Evolutionary conservation across 768 basidiomycete genomes (phyloP).

Genomic region (Tulasnella sp.): DNA sequence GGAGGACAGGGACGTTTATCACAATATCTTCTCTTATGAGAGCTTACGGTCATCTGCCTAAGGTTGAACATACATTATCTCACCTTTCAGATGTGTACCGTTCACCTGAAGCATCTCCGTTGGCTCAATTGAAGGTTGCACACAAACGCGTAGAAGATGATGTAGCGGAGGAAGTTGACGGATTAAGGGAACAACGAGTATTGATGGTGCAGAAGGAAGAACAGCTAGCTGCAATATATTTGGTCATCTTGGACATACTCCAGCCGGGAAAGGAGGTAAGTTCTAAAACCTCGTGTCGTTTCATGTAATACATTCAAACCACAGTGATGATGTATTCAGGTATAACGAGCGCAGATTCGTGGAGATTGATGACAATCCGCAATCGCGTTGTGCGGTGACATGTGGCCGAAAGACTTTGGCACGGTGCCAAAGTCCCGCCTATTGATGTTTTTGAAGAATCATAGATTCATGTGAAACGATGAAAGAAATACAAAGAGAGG

Average conservation of each 20-base stretch:
- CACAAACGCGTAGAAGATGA: slow-evolving; percentile 36
- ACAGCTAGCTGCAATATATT: slow-evolving; percentile 13
- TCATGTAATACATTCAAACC: too few species aligned
- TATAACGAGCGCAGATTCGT: too few species aligned
- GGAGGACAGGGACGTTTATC: slow-evolving; percentile 78
- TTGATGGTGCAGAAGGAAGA: slow-evolving; percentile 45
- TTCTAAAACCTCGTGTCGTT: too few species aligned
- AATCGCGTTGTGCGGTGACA: too few species aligned
- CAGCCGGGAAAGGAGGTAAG: too few species aligned
- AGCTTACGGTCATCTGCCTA: slow-evolving; percentile 24
- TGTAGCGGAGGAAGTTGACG: slow-evolving; percentile 60
- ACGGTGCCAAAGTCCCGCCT: too few species aligned
- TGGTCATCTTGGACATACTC: slow-evolving; percentile 7
- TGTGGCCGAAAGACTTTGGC: too few species aligned
- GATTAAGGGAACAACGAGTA: slow-evolving; percentile 63
- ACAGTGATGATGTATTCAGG: too few species aligned
- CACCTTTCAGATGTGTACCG: slow-evolving; percentile 19
- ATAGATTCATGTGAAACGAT: too few species aligned
- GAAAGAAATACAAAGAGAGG: too few species aligned
- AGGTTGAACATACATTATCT: slow-evolving; percentile 16
- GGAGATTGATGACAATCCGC: too few species aligned
- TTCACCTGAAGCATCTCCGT: slow-evolving; percentile 30
- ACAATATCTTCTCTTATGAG: slow-evolving; percentile 69
- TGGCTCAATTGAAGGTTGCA: slow-evolving; percentile 43
- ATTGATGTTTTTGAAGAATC: too few species aligned